phyloP scores from a whole-genome alignment of 495 filamentous ascomycete genomes.

The Penicillium parvum region DNA sequence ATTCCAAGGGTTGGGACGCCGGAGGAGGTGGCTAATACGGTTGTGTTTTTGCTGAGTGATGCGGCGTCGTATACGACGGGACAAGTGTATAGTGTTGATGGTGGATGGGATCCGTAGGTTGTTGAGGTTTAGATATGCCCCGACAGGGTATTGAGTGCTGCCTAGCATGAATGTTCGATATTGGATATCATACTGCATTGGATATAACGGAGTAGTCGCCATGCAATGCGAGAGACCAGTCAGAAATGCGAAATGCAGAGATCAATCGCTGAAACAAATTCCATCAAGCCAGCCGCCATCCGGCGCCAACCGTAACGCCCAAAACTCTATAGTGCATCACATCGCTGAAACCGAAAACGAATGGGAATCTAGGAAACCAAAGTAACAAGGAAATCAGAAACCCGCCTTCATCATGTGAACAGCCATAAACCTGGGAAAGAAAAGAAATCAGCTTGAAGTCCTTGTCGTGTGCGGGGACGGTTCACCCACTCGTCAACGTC shows the following conservation, averaged over 20 bases:
- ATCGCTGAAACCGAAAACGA: conserved; percentile 1
- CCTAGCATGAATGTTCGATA: too few species aligned
- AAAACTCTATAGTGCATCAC: conserved; percentile 12
- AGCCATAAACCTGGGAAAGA: conserved; percentile 17
- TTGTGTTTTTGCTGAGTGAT: conserved; percentile 54
- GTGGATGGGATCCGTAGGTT: conserved; percentile 30
- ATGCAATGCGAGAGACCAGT: too few species aligned
- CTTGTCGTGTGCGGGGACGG: too few species aligned
- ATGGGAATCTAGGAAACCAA: neutral
- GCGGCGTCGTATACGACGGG: conserved; percentile 53
- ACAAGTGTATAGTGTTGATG: conserved; percentile 39
- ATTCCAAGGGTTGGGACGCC: conserved; percentile 42
- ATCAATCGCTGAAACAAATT: neutral
- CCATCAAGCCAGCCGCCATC: neutral
- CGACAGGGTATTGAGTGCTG: too few species aligned
- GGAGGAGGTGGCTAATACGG: conserved; percentile 49
- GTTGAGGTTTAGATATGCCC: neutral
- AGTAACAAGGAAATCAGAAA: neutral
- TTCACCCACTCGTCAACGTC: conserved; percentile 9
- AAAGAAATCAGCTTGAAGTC: neutral
- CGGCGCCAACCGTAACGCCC: too few species aligned
- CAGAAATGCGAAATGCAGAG: too few species aligned
- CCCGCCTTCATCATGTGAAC: conserved; percentile 14
- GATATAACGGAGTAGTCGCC: too few species aligned
- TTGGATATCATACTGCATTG: too few species aligned